Percentiles rank a stretch among this genome's conserved stretches.
These are phyloP conservation scores for Magnusiomyces sp. DNA, from an alignment of 1,139 yeast genomes.

Conservation along the genomic window DNA sequence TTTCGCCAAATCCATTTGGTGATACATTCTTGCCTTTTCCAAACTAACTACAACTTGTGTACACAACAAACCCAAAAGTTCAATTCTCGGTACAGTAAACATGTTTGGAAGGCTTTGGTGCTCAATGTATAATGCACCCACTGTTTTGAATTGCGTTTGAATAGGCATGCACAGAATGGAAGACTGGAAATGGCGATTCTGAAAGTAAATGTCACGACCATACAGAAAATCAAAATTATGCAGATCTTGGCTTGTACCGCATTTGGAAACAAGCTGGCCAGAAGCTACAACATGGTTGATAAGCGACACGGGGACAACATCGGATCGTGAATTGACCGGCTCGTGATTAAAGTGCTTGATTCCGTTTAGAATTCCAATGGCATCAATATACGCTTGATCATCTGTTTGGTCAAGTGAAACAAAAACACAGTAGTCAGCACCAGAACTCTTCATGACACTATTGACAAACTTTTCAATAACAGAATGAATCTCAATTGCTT, in stretches of 20 bases:
- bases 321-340: conserved; percentile 38
- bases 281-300: conserved; percentile 37
- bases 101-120: conserved; percentile 26
- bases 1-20: conserved; percentile 46
- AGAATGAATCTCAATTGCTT: conserved; percentile 37
- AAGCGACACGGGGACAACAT: conserved; percentile 41
- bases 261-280: conserved; percentile 24
- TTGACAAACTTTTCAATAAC: conserved; percentile 38
- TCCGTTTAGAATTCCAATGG: conserved; percentile 38
- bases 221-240: conserved; percentile 34
- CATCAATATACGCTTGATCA: conserved; percentile 36
- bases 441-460: conserved; percentile 37
- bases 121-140: conserved; percentile 46
- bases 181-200: conserved; percentile 32
- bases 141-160: conserved; percentile 37
- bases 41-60: conserved; percentile 50
- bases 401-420: conserved; percentile 31
- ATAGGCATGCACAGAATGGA: conserved; percentile 44
- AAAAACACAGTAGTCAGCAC: conserved; percentile 42
- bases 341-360: conserved; percentile 35
- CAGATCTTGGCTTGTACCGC: conserved; percentile 30
- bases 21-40: conserved; percentile 41
- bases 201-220: conserved; percentile 39
- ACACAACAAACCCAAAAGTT: conserved; percentile 40
- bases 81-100: conserved; percentile 35